A percentile compares a stretch with the other conserved stretches of the same genome.
Conservation (phyloP, 139 green algal genomes). For the Tetradesmus lagerheimii region DNA sequence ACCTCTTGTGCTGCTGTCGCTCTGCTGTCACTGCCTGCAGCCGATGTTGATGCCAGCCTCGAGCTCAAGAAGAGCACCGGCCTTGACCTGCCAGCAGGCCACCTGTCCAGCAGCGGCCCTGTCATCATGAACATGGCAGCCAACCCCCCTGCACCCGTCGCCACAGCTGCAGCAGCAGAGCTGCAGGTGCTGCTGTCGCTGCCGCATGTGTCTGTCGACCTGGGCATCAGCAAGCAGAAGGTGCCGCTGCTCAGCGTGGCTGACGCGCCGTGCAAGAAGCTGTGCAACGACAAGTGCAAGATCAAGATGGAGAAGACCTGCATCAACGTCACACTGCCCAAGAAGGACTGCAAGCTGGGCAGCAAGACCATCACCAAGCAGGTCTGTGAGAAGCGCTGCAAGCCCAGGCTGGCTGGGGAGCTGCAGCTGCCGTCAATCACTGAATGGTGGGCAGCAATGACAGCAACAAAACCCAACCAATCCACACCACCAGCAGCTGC, state of each 20-base stretch:
- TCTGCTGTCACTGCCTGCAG: background rate
- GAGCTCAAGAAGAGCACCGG: too few species aligned
- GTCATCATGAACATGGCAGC: background rate
- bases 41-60: background rate
- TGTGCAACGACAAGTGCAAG: conserved; percentile 24
- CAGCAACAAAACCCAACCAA: background rate
- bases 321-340: background rate
- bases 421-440: background rate
- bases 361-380: background rate
- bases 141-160: background rate
- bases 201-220: background rate
- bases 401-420: background rate
- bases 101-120: background rate
- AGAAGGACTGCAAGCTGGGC: background rate
- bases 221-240: background rate
- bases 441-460: too few species aligned
- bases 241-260: conserved; percentile 6
- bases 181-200: background rate
- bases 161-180: background rate
- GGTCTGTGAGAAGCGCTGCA: background rate
- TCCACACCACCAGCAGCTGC: background rate
- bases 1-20: background rate
- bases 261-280: conserved; percentile 22
- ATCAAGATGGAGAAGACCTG: conserved; percentile 1
- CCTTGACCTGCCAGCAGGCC: background rate